Evolutionary conservation across 805 yeast genomes (phyloP).

Genomic region (Candida maris): DNA sequence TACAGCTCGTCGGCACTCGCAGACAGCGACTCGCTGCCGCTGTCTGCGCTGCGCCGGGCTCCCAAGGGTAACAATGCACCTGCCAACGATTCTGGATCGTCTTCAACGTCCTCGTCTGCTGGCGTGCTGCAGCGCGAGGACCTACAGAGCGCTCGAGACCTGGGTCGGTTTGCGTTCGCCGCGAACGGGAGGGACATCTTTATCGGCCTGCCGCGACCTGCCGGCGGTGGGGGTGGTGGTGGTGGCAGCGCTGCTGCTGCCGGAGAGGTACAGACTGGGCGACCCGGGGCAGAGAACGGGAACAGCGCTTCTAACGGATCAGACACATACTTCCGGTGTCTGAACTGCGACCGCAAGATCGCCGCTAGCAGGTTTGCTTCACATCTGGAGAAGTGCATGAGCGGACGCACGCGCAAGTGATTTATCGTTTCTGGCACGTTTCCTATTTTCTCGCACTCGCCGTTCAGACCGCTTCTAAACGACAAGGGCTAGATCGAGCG

Average conservation of each 20-base stretch:
- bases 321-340: conserved; percentile 64
- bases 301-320: conserved; percentile 13
- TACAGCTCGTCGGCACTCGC: background rate
- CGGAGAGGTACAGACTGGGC: conserved; percentile 6
- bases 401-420: conserved; percentile 56
- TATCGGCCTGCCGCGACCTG: conserved; percentile 12
- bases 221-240: background rate
- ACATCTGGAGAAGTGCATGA: conserved; percentile 85
- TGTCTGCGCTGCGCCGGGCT: conserved; percentile 12
- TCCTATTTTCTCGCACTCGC: no score
- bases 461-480: no score
- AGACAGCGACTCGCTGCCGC: conserved; percentile 11
- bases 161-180: conserved; percentile 27
- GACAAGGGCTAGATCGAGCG: no score
- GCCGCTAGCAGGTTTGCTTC: conserved; percentile 93
- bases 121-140: conserved; percentile 21
- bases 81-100: conserved; percentile 10
- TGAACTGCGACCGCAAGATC: conserved; percentile 77
- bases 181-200: conserved; percentile 32
- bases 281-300: conserved; percentile 5
- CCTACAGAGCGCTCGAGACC: conserved; percentile 19
- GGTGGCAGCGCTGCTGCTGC: conserved; percentile 7
- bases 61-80: conserved; percentile 9
- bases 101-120: conserved; percentile 22
- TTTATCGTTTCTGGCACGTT: no score